Conservation (phyloP, 2,329 filamentous ascomycete genomes). For the Colletotrichum caudatum region DNA sequence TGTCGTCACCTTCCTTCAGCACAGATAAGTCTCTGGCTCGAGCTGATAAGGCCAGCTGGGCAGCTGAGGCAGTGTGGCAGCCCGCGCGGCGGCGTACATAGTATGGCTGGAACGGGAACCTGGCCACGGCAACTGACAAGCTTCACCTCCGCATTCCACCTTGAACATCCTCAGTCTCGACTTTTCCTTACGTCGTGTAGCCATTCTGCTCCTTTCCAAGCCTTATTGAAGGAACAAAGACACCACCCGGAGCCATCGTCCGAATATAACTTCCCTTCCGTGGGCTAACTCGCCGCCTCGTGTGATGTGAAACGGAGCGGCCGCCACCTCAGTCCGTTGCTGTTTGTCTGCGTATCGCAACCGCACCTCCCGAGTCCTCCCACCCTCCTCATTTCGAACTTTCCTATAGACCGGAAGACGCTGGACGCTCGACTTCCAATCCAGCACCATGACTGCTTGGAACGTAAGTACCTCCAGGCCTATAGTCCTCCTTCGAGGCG, state of each 20-base stretch:
- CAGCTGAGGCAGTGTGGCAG: conserved; percentile 16
- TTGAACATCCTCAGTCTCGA: conserved; percentile 3
- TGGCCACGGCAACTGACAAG: conserved; percentile 11
- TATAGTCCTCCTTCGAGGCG: background rate
- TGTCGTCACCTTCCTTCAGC: conserved; percentile 41
- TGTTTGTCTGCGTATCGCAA: conserved; percentile 38
- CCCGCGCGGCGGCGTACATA: conserved; percentile 27
- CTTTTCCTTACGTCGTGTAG: conserved; percentile 1
- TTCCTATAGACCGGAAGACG: background rate
- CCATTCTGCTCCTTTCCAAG: background rate
- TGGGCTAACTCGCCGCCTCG: conserved; percentile 27
- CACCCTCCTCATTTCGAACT: conserved; percentile 3
- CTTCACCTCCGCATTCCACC: conserved; percentile 15
- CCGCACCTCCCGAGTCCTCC: conserved; percentile 7
- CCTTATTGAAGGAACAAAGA: background rate
- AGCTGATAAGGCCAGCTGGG: conserved; percentile 40
- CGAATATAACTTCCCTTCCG: background rate
- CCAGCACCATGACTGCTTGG: conserved; percentile 54
- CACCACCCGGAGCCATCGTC: conserved; percentile 5
- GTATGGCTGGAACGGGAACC: background rate
- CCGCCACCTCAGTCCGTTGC: conserved; percentile 22
- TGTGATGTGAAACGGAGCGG: conserved; percentile 42
- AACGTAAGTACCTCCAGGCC: conserved; percentile 51
- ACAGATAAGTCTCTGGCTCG: conserved; percentile 40
- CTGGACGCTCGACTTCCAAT: conserved; percentile 36